Percentiles rank a stretch among this genome's conserved stretches.
phyloP scores from a whole-genome alignment of 177 flowering plant species.

The Vitis hybrid region DNA sequence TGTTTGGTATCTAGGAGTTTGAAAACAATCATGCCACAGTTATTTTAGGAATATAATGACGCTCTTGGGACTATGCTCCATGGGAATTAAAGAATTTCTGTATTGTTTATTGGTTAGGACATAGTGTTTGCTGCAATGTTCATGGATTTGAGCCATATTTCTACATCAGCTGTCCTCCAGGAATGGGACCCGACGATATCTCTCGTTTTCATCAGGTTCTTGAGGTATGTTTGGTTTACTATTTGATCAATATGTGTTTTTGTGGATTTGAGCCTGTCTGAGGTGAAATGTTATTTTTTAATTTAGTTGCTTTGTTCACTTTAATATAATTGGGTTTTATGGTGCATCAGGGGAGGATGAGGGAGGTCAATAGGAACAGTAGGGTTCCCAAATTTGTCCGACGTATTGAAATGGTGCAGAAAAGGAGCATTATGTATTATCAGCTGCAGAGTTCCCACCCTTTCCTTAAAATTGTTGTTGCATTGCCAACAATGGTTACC shows the following conservation, averaged over 20 bases:
- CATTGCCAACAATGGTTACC: conserved; percentile 93
- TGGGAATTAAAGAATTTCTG: background rate
- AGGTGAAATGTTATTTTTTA: background rate
- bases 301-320: background rate
- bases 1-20: background rate
- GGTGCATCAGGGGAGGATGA: conserved; percentile 68
- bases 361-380: conserved; percentile 64
- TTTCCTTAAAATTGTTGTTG: conserved; percentile 95
- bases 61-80: background rate
- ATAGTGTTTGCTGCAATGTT: conserved; percentile 92
- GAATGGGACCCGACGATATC: conserved; percentile 95
- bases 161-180: conserved; percentile 83
- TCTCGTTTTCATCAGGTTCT: conserved; percentile 71
- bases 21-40: background rate
- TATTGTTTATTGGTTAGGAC: conserved; percentile 46
- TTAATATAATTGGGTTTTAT: background rate
- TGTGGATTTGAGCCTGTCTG: background rate
- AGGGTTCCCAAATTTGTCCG: conserved; percentile 61
- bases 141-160: conserved; percentile 99
- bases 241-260: background rate
- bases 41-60: background rate
- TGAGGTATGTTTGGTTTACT: conserved; percentile 52
- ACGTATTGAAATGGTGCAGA: conserved; percentile 77
- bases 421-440: conserved; percentile 91
- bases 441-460: conserved; percentile 77